phyloP scores from a whole-genome alignment of 768 basidiomycete genomes.

The Megacollybia marginata region DNA sequence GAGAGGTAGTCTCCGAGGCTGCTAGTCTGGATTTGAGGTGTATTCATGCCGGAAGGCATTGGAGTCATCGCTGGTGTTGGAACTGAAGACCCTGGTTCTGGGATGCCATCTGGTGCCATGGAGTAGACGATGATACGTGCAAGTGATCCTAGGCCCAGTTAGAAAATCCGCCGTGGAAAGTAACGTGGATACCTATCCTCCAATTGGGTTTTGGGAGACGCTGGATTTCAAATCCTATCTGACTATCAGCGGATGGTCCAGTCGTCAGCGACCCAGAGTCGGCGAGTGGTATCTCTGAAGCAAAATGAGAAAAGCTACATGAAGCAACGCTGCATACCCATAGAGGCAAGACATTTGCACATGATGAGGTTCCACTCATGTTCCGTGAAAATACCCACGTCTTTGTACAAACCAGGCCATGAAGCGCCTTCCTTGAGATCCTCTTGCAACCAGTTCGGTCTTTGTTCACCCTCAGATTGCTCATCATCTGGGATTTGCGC shows the following conservation, averaged over 20 bases:
- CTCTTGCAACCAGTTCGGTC: conserved; percentile 46
- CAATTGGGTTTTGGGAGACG: conserved; percentile 66
- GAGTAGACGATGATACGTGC: conserved; percentile 86
- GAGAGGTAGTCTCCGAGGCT: conserved; percentile 52
- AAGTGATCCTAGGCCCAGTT: conserved; percentile 48
- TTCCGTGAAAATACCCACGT: conserved; percentile 83
- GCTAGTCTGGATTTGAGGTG: conserved; percentile 41
- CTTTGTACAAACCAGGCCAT: conserved; percentile 76
- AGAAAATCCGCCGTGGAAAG: conserved; percentile 1
- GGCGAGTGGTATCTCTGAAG: conserved; percentile 60
- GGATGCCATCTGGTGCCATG: conserved; percentile 62
- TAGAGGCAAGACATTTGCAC: conserved; percentile 80
- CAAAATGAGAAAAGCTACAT: conserved; percentile 3
- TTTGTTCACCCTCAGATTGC: conserved; percentile 50
- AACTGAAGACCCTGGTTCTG: conserved; percentile 50
- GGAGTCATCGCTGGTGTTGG: conserved; percentile 76
- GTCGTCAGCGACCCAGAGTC: conserved; percentile 71
- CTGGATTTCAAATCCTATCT: conserved; percentile 67
- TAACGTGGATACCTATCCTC: conserved; percentile 53
- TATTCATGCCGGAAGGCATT: conserved; percentile 51
- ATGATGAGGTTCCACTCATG: conserved; percentile 81
- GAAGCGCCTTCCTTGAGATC: conserved; percentile 28
- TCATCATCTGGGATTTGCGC: conserved; percentile 65
- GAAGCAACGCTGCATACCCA: conserved; percentile 44
- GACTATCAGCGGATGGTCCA: conserved; percentile 66